Evolutionary conservation across 106 monocot species (phyloP).

Genomic region (Apostasia shenzhenica): DNA sequence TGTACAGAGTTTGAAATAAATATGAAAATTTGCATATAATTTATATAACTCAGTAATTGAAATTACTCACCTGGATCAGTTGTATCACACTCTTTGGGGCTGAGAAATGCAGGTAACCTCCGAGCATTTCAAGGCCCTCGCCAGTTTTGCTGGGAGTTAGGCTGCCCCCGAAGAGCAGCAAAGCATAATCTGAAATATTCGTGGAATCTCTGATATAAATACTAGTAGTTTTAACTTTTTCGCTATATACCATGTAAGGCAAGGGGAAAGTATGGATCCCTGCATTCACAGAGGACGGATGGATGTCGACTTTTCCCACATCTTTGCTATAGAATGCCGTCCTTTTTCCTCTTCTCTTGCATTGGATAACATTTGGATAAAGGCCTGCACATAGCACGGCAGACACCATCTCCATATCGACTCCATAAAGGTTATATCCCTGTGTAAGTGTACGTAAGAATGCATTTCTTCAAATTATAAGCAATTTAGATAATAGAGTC

Average conservation of each 20-base stretch:
- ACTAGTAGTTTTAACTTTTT: slow-evolving; percentile 84
- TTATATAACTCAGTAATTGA: no score
- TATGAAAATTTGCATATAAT: no score
- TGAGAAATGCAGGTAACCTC: slow-evolving; percentile 92
- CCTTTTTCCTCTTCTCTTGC: slow-evolving; percentile 95
- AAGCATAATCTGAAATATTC: slow-evolving; percentile 94
- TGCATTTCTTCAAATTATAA: not conserved
- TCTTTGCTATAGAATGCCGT: slow-evolving; percentile 91
- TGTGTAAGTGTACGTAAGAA: slow-evolving; percentile 14
- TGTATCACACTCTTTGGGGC: slow-evolving; percentile 75
- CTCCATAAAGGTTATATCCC: slow-evolving; percentile 77
- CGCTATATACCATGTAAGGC: slow-evolving; percentile 92
- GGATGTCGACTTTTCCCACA: slow-evolving; percentile 97
- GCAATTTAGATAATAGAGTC: no score
- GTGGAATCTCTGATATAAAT: slow-evolving; percentile 93
- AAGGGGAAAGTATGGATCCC: slow-evolving; percentile 69
- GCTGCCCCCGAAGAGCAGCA: slow-evolving; percentile 82
- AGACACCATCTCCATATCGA: slow-evolving; percentile 91
- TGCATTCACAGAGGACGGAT: slow-evolving; percentile 95
- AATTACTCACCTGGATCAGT: slow-evolving; percentile 62
- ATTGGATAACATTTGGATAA: slow-evolving; percentile 91
- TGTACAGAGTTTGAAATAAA: no score
- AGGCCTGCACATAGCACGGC: slow-evolving; percentile 93
- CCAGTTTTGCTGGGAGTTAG: slow-evolving; percentile 61
- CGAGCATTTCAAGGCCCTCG: slow-evolving; percentile 88